These are phyloP conservation scores for Acmispon strigosus DNA, from an alignment of 306 rosid genomes.

Conservation along the genomic window DNA sequence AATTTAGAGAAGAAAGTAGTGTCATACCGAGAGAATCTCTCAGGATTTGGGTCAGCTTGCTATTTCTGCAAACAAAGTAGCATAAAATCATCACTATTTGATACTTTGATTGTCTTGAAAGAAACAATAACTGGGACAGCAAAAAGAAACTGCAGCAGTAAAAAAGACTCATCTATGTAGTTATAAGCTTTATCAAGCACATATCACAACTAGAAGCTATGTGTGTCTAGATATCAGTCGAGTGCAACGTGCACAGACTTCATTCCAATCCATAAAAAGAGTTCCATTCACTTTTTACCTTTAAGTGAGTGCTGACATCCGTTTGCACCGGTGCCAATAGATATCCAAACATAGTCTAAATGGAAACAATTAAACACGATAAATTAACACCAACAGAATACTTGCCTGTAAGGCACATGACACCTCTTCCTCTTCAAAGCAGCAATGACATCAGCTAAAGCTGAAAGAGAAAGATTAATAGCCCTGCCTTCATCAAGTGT, in stretches of 20 bases:
- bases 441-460: slow-evolving; percentile 90
- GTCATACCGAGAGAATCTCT: slow-evolving; percentile 86
- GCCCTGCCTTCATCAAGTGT: slow-evolving; percentile 96
- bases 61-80: slow-evolving; percentile 69
- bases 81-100: slow-evolving; percentile 14
- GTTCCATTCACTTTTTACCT: too few species aligned
- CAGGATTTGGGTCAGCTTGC: slow-evolving; percentile 93
- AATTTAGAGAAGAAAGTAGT: slow-evolving; percentile 14
- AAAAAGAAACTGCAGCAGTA: not conserved
- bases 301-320: too few species aligned
- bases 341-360: too few species aligned
- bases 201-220: too few species aligned
- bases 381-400: not conserved
- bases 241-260: too few species aligned
- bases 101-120: slow-evolving; percentile 24
- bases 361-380: too few species aligned
- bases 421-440: slow-evolving; percentile 82
- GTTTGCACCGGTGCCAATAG: too few species aligned
- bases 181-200: too few species aligned
- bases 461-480: slow-evolving; percentile 94
- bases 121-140: slow-evolving; percentile 11
- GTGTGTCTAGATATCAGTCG: too few species aligned
- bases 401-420: slow-evolving; percentile 94
- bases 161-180: not conserved
- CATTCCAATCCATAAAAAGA: too few species aligned